A percentile compares a stretch with the other conserved stretches of the same genome.
Conservation (phyloP, 2,329 filamentous ascomycete genomes). For the Aspergillus ustus region DNA sequence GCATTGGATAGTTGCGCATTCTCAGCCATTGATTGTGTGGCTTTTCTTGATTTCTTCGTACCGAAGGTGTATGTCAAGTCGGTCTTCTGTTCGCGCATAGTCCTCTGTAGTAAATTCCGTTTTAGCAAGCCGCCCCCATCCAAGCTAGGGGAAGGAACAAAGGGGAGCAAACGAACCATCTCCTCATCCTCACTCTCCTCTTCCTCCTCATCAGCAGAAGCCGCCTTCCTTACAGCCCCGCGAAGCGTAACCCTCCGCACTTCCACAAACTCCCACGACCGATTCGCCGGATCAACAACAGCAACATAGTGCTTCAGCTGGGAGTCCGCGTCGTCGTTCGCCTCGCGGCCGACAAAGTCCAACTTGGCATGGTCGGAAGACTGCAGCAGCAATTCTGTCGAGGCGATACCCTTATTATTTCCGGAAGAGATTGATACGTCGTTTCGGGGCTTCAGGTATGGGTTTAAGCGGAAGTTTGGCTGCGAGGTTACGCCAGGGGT, state of each 20-base stretch:
- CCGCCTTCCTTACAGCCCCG: slow-evolving; percentile 46
- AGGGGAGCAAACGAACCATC: slow-evolving; percentile 28
- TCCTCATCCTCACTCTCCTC: slow-evolving; percentile 35
- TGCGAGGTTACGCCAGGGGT: slow-evolving; percentile 41
- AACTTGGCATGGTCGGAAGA: slow-evolving; percentile 64
- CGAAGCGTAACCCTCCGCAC: slow-evolving; percentile 61
- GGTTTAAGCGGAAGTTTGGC: slow-evolving; percentile 36
- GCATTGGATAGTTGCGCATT: slow-evolving; percentile 52
- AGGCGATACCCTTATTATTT: slow-evolving; percentile 39
- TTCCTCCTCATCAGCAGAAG: slow-evolving; percentile 32
- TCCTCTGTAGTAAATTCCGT: slow-evolving; percentile 31
- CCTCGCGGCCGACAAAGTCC: slow-evolving; percentile 61
- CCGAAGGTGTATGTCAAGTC: slow-evolving; percentile 56
- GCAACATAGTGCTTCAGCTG: slow-evolving; percentile 65
- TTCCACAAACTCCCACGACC: slow-evolving; percentile 59
- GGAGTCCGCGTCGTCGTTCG: slow-evolving; percentile 56
- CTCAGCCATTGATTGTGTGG: slow-evolving; percentile 52
- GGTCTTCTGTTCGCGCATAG: slow-evolving; percentile 44
- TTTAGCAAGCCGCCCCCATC: neutral
- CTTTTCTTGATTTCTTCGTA: slow-evolving; percentile 56
- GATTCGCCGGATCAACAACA: slow-evolving; percentile 60
- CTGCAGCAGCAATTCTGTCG: slow-evolving; percentile 61
- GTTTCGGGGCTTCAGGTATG: slow-evolving; percentile 57
- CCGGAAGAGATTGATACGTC: slow-evolving; percentile 37
- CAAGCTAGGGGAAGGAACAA: neutral